Percentiles rank a stretch among this genome's conserved stretches.
Conservation (phyloP, 2,329 filamentous ascomycete genomes). For the Fusarium pseudocircinatum region DNA sequence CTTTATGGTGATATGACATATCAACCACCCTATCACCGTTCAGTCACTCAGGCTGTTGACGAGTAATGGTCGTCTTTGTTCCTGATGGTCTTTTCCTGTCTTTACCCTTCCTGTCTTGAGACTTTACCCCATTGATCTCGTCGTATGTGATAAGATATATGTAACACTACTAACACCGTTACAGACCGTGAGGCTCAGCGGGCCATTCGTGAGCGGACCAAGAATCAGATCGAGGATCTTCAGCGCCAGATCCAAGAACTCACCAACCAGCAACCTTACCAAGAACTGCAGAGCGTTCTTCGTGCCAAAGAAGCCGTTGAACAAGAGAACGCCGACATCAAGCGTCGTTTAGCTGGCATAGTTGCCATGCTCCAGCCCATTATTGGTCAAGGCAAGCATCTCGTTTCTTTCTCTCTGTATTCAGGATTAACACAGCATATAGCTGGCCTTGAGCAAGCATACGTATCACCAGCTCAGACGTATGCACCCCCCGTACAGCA, state of each 20-base stretch:
- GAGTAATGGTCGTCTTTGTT: background rate
- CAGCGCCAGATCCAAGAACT: conserved; percentile 79
- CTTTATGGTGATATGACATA: background rate
- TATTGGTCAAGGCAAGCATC: conserved; percentile 49
- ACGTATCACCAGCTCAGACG: conserved; percentile 47
- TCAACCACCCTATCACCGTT: background rate
- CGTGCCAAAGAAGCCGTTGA: conserved; percentile 80
- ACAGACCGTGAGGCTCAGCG: conserved; percentile 86
- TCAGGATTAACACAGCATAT: conserved; percentile 4
- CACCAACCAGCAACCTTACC: conserved; percentile 82
- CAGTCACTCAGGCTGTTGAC: background rate
- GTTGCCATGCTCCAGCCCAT: conserved; percentile 72
- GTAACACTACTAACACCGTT: conserved; percentile 23
- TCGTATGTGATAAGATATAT: conserved; percentile 9
- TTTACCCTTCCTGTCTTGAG: conserved; percentile 3
- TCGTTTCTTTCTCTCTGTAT: background rate
- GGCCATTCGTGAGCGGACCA: conserved; percentile 84
- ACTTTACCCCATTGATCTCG: background rate
- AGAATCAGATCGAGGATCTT: conserved; percentile 78
- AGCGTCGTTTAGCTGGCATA: conserved; percentile 71
- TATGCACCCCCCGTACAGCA: conserved; percentile 40
- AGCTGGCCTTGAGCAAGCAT: conserved; percentile 45
- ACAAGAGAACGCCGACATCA: conserved; percentile 83
- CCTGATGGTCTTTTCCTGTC: background rate
- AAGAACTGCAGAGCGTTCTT: conserved; percentile 81